Conservation (phyloP, 2,329 filamentous ascomycete genomes). For the Colletotrichum sp. region DNA sequence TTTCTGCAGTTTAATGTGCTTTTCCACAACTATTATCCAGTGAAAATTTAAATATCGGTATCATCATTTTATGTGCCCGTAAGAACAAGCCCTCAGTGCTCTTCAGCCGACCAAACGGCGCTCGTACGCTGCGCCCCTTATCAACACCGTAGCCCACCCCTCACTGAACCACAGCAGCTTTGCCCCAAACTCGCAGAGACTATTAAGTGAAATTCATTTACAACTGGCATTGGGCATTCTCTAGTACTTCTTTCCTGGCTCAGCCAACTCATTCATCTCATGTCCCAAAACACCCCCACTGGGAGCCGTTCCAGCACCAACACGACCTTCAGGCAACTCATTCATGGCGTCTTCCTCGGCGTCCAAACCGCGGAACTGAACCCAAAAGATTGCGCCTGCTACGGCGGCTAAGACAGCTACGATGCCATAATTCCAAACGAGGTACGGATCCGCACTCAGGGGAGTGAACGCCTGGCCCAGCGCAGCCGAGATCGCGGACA, state of each 20-base stretch:
- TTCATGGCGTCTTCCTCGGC: constrained; percentile 71
- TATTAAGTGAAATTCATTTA: neutral
- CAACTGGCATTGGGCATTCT: neutral
- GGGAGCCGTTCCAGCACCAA: neutral
- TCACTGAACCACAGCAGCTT: neutral
- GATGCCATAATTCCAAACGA: constrained; percentile 76
- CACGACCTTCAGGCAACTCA: constrained; percentile 46
- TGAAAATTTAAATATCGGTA: neutral
- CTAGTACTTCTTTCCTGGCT: neutral
- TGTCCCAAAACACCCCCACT: neutral
- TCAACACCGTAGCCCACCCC: neutral
- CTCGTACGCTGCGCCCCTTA: neutral
- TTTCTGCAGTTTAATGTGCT: neutral
- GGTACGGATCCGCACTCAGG: constrained; percentile 61
- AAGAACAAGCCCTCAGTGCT: neutral
- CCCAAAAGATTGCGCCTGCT: constrained; percentile 72
- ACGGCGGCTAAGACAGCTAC: constrained; percentile 70
- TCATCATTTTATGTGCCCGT: neutral
- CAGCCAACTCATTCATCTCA: neutral
- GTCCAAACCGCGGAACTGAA: constrained; percentile 67
- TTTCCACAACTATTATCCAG: neutral
- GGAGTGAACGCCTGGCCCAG: constrained; percentile 63
- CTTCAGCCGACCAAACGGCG: neutral
- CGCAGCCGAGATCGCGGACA: constrained; percentile 70
- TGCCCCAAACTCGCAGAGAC: neutral